Evolutionary conservation across 2,329 filamentous ascomycete species (phyloP).

Genomic region (Diaporthe sp.): DNA sequence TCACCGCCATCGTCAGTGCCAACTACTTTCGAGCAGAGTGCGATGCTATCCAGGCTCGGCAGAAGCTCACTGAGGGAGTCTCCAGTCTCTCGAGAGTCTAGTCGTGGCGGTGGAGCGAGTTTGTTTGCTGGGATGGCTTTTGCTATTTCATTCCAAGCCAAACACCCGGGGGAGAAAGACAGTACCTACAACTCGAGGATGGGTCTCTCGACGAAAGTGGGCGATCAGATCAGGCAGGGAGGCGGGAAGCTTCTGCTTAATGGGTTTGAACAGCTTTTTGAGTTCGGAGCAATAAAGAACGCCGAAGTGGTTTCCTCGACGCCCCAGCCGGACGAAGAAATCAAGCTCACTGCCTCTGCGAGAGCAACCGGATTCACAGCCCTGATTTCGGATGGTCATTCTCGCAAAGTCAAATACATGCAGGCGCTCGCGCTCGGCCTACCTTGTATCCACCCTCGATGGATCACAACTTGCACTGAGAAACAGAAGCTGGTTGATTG

Average conservation of each 20-base stretch:
- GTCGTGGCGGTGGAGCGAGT: constrained; percentile 39
- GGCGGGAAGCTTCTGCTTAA: constrained; percentile 80
- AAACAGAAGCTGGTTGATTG: constrained; percentile 77
- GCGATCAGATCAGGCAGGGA: constrained; percentile 74
- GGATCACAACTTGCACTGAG: constrained; percentile 81
- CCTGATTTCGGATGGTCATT: constrained; percentile 87
- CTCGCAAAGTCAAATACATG: constrained; percentile 91
- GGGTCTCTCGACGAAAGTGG: constrained; percentile 63
- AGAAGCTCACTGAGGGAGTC: constrained; percentile 40
- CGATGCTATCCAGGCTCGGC: constrained; percentile 47
- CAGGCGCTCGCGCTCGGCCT: constrained; percentile 92
- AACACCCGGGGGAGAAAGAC: constrained; percentile 64
- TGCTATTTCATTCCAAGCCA: constrained; percentile 79
- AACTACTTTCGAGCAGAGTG: constrained; percentile 54
- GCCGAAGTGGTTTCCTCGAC: constrained; percentile 49
- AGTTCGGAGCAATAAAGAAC: constrained; percentile 56
- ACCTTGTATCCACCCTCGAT: constrained; percentile 86
- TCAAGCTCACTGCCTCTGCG: constrained; percentile 69
- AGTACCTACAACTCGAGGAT: constrained; percentile 61
- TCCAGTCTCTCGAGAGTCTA: constrained; percentile 30
- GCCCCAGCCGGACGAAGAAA: constrained; percentile 47
- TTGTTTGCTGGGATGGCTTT: constrained; percentile 89
- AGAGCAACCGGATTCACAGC: constrained; percentile 81
- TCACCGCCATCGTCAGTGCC: constrained; percentile 54
- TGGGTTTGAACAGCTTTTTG: constrained; percentile 88